Base-by-base conservation (phyloP, 1,139 yeast genomes). In the Spencermartinsiella ligniputridi region DNA sequence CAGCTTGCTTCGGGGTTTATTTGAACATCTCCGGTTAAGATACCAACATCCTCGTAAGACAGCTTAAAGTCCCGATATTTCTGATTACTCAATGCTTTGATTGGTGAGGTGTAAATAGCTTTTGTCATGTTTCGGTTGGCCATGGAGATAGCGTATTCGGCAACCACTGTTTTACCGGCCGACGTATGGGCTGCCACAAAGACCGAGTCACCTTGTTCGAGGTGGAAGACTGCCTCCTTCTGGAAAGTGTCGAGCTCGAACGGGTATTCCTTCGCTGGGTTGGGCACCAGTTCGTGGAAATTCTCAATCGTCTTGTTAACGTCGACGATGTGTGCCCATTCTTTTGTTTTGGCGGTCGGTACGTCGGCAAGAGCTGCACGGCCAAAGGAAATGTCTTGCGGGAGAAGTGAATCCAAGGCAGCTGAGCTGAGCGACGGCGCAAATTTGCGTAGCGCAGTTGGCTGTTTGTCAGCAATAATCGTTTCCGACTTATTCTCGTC, bases 171-270 rank as follows among this genome's bases (percentile, higher is more conserved):
- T 60, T 87, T 87, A 64, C 96, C 96, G 0, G 96, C 96, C 3
- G 95, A 87, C 0, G 96, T 87, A 63, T 92, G 99, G 0, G 99
- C 99, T 4, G 98, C 97, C 2, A 92, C 97, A 64, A 92, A 87
- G 2, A 92, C 99, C 1, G 97, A 89, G 62, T 92, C 98, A 39
- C 96, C 96, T 62, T 90, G 95, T 61, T 92, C 99, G 53, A 92
- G 75, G 68, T 92, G 97, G 53, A 89, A 92, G 1, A 92, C 88
- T 0, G 99, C 97, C 60, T 94, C 97, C 62, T 94, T 90, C 66
- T 92, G 99, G 68, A 92, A 92, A 25, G 89, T 86, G 69, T 92
- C 99, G 47, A 92, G 73, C 53, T 85, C 90, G 58, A 92, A 92
- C 0, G 98, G 97, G 83, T 92, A 94, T 32, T 77, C 80, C 44